These are phyloP conservation scores for Penicillium expansum DNA, from an alignment of 2,329 filamentous ascomycete species.

Conservation along the genomic window DNA sequence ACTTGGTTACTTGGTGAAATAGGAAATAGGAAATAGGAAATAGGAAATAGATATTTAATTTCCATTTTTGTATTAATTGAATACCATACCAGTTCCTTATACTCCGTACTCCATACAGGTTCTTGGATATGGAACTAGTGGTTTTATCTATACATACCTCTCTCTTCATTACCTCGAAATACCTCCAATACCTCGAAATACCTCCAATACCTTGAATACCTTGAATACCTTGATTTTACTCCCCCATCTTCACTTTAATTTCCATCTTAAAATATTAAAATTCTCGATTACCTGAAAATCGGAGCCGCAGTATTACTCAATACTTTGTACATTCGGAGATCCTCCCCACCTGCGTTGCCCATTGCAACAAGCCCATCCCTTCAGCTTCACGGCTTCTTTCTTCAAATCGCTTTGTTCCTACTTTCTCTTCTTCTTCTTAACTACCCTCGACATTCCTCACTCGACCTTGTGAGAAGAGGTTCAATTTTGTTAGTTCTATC, in stretches of 20 bases:
- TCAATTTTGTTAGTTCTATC: slow-evolving; percentile 6
- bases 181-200: neutral
- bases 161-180: neutral
- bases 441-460: slow-evolving; percentile 24
- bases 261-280: too few relatives aligned
- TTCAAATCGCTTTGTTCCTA: slow-evolving; percentile 27
- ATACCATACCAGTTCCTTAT: neutral
- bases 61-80: neutral
- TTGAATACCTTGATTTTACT: too few relatives aligned
- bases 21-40: too few relatives aligned
- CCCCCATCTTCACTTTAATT: too few relatives aligned
- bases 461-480: slow-evolving; percentile 2
- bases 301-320: slow-evolving; percentile 13
- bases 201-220: too few relatives aligned
- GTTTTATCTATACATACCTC: neutral
- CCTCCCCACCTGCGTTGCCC: slow-evolving; percentile 43
- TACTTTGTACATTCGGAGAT: slow-evolving; percentile 24
- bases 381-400: slow-evolving; percentile 39
- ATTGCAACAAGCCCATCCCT: slow-evolving; percentile 44
- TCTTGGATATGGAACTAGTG: neutral
- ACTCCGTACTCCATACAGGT: neutral
- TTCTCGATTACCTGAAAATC: slow-evolving; percentile 1
- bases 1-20: too few relatives aligned
- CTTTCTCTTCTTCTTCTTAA: slow-evolving; percentile 23
- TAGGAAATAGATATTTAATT: neutral